These are phyloP conservation scores for Kurtzmaniella natalensis DNA, from an alignment of 1,139 yeast genomes.

Conservation along the genomic window DNA sequence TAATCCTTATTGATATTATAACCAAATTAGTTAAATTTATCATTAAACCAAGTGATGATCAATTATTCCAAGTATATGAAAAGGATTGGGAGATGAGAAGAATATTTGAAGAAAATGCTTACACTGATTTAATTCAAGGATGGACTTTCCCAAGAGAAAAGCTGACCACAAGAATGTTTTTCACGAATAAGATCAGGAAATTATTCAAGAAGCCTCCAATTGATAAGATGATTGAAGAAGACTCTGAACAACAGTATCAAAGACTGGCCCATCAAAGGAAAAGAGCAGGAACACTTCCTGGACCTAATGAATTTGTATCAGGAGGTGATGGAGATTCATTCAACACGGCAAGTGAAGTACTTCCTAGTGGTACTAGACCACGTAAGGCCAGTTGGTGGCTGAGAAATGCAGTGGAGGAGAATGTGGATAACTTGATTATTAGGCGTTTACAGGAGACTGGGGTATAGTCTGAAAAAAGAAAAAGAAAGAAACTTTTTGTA, in stretches of 20 bases:
- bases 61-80: slow-evolving; percentile 73
- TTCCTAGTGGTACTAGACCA: slow-evolving; percentile 68
- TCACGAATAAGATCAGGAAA: slow-evolving; percentile 12
- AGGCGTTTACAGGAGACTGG: no score
- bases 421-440: slow-evolving; percentile 54
- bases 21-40: slow-evolving; percentile 53
- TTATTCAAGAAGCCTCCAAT: slow-evolving; percentile 4
- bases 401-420: slow-evolving; percentile 20
- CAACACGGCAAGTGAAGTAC: slow-evolving; percentile 21
- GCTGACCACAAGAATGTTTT: slow-evolving; percentile 20
- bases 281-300: slow-evolving; percentile 48
- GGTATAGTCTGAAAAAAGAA: no score
- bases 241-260: background rate
- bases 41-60: slow-evolving; percentile 70
- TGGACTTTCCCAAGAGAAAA: slow-evolving; percentile 63
- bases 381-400: slow-evolving; percentile 13
- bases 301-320: slow-evolving; percentile 47
- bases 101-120: slow-evolving; percentile 69
- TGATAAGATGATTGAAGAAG: slow-evolving; percentile 4
- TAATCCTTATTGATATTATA: slow-evolving; percentile 62
- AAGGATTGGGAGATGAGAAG: slow-evolving; percentile 63
- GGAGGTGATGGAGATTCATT: slow-evolving; percentile 38
- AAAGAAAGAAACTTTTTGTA: no score
- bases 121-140: slow-evolving; percentile 69
- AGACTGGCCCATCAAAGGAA: slow-evolving; percentile 37